phyloP scores from a whole-genome alignment of 1,284 basidiomycete species.

The Ustilago cynodontis region DNA sequence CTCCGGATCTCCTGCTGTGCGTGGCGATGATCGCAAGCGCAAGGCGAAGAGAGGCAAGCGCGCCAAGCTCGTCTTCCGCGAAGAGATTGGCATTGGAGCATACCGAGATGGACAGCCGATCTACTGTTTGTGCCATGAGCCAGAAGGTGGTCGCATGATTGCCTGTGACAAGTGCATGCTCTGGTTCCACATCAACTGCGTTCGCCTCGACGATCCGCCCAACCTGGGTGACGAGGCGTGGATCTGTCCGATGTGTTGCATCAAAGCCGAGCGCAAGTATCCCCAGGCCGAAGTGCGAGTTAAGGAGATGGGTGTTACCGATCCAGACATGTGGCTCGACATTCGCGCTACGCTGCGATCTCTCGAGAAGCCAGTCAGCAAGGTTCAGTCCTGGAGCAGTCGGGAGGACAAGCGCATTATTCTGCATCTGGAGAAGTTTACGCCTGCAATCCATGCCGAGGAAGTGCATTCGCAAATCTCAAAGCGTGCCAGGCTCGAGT shows the following conservation, averaged over 20 bases:
- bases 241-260: slow-evolving; percentile 69
- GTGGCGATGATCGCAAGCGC: slow-evolving; percentile 47
- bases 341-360: slow-evolving; percentile 65
- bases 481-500: slow-evolving; percentile 43
- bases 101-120: slow-evolving; percentile 49
- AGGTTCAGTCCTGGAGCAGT: slow-evolving; percentile 59
- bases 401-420: slow-evolving; percentile 58
- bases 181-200: slow-evolving; percentile 69
- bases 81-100: slow-evolving; percentile 60
- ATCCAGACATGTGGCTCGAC: slow-evolving; percentile 64
- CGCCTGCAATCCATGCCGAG: slow-evolving; percentile 61
- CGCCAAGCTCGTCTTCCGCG: slow-evolving; percentile 67
- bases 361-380: slow-evolving; percentile 60
- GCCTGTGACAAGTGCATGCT: slow-evolving; percentile 68
- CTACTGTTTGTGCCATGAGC: slow-evolving; percentile 66
- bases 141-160: slow-evolving; percentile 65
- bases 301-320: slow-evolving; percentile 54
- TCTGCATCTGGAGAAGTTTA: slow-evolving; percentile 64
- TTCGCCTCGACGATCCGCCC: slow-evolving; percentile 57
- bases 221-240: slow-evolving; percentile 59
- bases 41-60: slow-evolving; percentile 64
- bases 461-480: slow-evolving; percentile 41
- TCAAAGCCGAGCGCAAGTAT: slow-evolving; percentile 67
- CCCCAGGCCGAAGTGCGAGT: slow-evolving; percentile 66
- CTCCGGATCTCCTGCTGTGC: slow-evolving; percentile 34